These are phyloP conservation scores for Acanthamoeba royreba DNA, from an alignment of 208 protist species.

Conservation along the genomic window DNA sequence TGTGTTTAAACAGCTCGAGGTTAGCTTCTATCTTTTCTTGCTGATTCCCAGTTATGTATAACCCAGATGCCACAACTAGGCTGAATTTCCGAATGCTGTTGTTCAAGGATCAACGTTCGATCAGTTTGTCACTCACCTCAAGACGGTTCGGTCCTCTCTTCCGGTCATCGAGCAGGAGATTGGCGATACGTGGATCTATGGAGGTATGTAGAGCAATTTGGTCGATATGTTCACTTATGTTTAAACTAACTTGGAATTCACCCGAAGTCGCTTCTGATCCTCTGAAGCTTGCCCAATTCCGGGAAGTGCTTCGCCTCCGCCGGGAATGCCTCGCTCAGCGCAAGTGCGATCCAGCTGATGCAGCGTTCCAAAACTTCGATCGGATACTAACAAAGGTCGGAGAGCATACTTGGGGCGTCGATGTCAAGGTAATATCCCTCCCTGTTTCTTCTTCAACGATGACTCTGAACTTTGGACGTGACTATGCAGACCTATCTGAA, in stretches of 20 bases:
- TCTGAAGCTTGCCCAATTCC: not conserved
- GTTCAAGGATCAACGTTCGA: constrained; percentile 40
- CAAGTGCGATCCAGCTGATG: not conserved
- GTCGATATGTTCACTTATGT: not conserved
- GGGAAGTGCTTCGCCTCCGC: not conserved
- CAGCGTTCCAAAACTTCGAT: not conserved
- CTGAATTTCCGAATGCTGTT: constrained; percentile 14
- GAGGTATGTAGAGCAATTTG: not conserved
- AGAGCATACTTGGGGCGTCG: constrained; percentile 2
- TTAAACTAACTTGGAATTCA: not conserved
- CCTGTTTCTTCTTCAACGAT: not conserved
- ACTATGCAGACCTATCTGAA: not conserved
- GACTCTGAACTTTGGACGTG: not conserved
- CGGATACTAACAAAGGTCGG: not conserved
- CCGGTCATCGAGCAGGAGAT: constrained; percentile 35
- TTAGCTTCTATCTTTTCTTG: not conserved
- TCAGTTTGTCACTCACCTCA: constrained; percentile 16
- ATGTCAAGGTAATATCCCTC: not conserved
- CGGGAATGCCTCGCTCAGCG: not conserved
- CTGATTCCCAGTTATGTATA: not conserved
- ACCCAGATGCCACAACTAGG: not conserved
- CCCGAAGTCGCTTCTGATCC: constrained; percentile 3
- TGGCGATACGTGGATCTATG: constrained; percentile 54
- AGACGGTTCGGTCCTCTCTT: not conserved
- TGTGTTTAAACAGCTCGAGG: not conserved